phyloP scores from a whole-genome alignment of 2,329 filamentous ascomycete genomes.

The Aspergillus fijiensis region DNA sequence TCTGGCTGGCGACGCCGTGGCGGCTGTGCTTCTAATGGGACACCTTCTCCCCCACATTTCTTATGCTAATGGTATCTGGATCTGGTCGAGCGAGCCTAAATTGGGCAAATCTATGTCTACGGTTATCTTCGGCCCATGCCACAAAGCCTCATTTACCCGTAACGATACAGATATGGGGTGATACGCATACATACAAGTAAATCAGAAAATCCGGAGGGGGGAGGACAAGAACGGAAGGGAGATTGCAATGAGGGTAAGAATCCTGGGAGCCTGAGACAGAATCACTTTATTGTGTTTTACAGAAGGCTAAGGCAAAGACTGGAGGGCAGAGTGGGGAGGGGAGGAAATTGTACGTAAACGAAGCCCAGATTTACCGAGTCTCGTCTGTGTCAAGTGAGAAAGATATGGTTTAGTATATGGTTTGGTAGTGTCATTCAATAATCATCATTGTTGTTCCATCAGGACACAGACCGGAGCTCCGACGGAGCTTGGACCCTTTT shows the following conservation, averaged over 20 bases:
- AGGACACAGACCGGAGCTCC: conserved; percentile 19
- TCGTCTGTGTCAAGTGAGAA: background rate
- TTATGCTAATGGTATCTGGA: background rate
- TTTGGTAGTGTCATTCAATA: background rate
- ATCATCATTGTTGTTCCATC: background rate
- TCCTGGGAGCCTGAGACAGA: no score
- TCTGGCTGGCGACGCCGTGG: conserved; percentile 22
- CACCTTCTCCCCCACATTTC: conserved; percentile 37
- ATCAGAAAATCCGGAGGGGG: no score
- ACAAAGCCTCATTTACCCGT: no score
- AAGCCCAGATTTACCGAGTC: background rate
- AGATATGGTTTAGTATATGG: no score
- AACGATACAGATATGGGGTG: background rate
- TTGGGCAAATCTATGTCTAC: conserved; percentile 12
- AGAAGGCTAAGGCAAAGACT: background rate
- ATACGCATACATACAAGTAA: background rate
- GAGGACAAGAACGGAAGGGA: no score
- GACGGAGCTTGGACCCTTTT: conserved; percentile 34
- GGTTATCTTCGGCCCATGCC: conserved; percentile 23
- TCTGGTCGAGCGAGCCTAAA: conserved; percentile 2
- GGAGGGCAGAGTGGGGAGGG: background rate
- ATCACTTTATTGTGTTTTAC: no score
- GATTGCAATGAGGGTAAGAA: background rate
- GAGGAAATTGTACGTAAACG: background rate
- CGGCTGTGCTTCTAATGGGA: conserved; percentile 15